Conservation (phyloP, 768 basidiomycete species). For the Leucocoprinus birnbaumii region DNA sequence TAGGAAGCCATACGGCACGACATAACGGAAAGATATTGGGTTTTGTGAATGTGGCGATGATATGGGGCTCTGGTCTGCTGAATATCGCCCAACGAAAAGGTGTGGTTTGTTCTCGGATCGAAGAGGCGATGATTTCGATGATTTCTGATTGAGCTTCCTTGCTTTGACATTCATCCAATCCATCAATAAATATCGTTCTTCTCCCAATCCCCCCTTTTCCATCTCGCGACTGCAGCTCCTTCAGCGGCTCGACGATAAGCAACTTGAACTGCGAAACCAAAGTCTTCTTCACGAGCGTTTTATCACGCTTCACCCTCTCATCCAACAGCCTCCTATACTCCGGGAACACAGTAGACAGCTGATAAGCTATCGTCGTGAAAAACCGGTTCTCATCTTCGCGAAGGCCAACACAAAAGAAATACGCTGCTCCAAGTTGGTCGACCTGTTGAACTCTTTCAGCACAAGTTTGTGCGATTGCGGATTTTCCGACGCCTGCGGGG, state of each 20-base stretch:
- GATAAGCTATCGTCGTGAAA: no score
- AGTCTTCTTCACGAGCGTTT: no score
- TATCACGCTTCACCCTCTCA: no score
- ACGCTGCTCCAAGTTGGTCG: no score
- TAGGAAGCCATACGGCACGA: background rate
- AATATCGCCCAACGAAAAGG: slow-evolving; percentile 1
- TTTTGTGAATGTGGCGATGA: background rate
- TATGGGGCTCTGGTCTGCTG: background rate
- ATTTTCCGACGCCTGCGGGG: no score
- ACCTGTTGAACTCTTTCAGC: no score
- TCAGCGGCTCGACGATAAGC: background rate
- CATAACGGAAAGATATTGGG: background rate
- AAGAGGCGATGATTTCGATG: slow-evolving; percentile 3
- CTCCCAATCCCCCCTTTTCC: background rate
- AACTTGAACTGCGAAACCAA: background rate
- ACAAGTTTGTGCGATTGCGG: no score
- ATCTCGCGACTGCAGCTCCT: background rate
- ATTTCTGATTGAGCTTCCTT: background rate
- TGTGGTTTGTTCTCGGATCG: background rate
- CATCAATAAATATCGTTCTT: background rate
- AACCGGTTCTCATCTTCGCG: no score
- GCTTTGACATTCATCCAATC: background rate
- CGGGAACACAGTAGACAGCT: no score
- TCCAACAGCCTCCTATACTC: no score
- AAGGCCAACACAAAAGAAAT: no score